Evolutionary conservation across 176 grass and related monocot genomes (phyloP).

Genomic region (Puccinellia tenuiflora): DNA sequence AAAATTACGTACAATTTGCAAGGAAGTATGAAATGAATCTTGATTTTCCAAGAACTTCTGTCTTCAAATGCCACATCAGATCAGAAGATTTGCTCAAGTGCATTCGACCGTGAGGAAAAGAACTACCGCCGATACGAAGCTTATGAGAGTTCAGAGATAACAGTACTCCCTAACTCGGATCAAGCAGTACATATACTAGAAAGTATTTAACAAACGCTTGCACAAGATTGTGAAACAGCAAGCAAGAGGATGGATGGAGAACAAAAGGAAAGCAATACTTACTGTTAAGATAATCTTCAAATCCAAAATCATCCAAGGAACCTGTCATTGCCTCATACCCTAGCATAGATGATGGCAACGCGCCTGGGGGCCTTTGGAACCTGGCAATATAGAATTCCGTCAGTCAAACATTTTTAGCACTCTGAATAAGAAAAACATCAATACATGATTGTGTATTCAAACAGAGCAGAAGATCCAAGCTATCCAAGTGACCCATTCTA

Average conservation of each 20-base stretch:
- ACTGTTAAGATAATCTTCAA: conserved; percentile 98
- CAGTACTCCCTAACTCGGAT: background rate
- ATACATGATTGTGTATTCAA: background rate
- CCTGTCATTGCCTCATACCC: conserved; percentile 87
- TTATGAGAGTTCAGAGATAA: background rate
- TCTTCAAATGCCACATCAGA: background rate
- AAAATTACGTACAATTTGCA: background rate
- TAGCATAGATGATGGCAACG: conserved; percentile 79
- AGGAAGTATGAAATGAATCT: background rate
- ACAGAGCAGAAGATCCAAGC: background rate
- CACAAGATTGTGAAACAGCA: background rate
- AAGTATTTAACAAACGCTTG: background rate
- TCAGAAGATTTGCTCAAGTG: background rate
- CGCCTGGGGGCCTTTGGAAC: conserved; percentile 87
- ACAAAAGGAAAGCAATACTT: conserved; percentile 7
- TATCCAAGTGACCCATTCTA: background rate
- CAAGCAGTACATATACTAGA: background rate
- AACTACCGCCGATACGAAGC: background rate
- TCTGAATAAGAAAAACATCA: background rate
- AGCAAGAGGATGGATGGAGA: background rate
- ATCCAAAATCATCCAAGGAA: conserved; percentile 90
- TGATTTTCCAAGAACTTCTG: background rate
- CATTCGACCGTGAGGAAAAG: background rate
- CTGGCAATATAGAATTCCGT: conserved; percentile 27
- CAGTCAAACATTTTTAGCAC: background rate